Conservation (phyloP, 106 monocot species). For the Allium fistulosum region DNA sequence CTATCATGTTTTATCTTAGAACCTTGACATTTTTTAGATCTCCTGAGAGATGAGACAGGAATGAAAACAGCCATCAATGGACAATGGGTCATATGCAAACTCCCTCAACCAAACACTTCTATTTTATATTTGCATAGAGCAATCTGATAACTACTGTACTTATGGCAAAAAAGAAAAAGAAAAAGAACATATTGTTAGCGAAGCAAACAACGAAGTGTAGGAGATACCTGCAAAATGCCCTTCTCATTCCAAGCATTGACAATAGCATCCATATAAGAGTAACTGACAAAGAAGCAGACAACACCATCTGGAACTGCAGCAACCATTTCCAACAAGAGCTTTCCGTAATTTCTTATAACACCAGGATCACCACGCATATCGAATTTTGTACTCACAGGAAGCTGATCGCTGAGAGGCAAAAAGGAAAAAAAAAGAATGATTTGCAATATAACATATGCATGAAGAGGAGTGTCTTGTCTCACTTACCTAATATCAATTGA, state of each 20-base stretch:
- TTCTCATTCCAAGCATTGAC: constrained; percentile 97
- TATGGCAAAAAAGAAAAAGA: no score
- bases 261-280: constrained; percentile 99
- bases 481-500: no score
- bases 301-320: constrained; percentile 93
- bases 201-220: not conserved
- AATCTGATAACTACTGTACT: no score
- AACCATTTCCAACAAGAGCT: constrained; percentile 92
- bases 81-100: not conserved
- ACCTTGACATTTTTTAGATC: no score
- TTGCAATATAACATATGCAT: no score
- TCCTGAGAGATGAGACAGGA: no score
- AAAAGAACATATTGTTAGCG: not conserved
- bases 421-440: constrained; percentile 2
- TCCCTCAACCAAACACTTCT: not conserved
- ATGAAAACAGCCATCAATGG: no score
- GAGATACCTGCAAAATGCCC: constrained; percentile 84
- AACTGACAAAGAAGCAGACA: constrained; percentile 99
- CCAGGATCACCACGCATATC: constrained; percentile 99
- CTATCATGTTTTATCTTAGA: no score
- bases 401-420: constrained; percentile 67
- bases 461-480: no score
- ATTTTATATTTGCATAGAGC: not conserved
- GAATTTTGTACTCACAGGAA: constrained; percentile 98
- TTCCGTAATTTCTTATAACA: constrained; percentile 95